phyloP scores from a whole-genome alignment of 2,329 filamentous ascomycete genomes.

The Microascus cirrosus region DNA sequence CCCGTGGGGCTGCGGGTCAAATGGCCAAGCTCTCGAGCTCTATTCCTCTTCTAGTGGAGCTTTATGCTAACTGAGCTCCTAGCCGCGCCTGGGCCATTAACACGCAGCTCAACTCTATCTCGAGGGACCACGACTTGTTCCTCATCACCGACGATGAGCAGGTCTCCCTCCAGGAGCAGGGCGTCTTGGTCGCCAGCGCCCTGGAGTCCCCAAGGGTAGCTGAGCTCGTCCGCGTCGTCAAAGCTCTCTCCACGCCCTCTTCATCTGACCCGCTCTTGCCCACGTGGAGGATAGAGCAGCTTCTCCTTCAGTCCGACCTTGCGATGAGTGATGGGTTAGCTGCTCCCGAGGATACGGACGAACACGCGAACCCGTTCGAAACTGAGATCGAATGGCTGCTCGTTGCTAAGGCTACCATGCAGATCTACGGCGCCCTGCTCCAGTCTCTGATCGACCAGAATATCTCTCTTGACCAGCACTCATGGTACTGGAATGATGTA shows the following conservation, averaged over 20 bases:
- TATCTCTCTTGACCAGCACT: conserved; percentile 71
- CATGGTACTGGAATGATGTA: conserved; percentile 94
- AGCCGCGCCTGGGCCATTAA: conserved; percentile 54
- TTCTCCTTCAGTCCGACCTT: conserved; percentile 52
- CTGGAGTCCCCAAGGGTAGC: conserved; percentile 43
- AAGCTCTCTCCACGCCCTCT: conserved; percentile 58
- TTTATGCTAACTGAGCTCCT: conserved; percentile 4
- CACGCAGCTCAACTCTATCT: conserved; percentile 49
- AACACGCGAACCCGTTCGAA: conserved; percentile 42
- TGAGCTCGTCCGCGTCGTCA: conserved; percentile 57
- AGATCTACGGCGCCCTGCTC: conserved; percentile 74
- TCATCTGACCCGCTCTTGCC: conserved; percentile 53
- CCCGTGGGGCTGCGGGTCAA: background rate
- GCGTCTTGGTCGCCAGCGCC: conserved; percentile 25
- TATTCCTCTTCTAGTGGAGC: background rate
- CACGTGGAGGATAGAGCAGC: conserved; percentile 42
- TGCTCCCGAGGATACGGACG: conserved; percentile 10
- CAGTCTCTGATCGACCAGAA: conserved; percentile 72
- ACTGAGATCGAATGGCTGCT: conserved; percentile 83
- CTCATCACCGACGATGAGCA: conserved; percentile 18
- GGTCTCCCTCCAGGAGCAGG: conserved; percentile 29
- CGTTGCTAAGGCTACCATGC: conserved; percentile 83
- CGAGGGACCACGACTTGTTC: conserved; percentile 13
- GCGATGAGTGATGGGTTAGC: conserved; percentile 24
- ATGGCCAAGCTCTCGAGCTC: background rate